Percentiles rank a stretch among this genome's conserved stretches.
phyloP scores from a whole-genome alignment of 306 rosid genomes.

The Delonix regia region DNA sequence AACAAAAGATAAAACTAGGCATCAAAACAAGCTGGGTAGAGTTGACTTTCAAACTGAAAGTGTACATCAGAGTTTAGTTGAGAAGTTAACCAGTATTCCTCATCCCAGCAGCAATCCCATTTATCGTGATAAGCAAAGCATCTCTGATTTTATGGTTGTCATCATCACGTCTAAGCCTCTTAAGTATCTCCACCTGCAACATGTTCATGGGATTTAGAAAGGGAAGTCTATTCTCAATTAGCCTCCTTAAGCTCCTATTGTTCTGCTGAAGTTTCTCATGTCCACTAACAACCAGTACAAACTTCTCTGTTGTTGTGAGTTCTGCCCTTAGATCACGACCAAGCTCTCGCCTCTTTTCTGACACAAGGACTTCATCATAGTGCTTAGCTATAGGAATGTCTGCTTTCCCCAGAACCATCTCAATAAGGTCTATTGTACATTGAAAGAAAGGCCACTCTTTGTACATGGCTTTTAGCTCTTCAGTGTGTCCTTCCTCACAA shows the following conservation, averaged over 20 bases:
- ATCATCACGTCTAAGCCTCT: constrained; percentile 77
- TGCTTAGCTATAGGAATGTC: constrained; percentile 86
- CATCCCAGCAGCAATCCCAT: constrained; percentile 98
- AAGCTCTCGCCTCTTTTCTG: constrained; percentile 61
- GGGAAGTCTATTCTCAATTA: constrained; percentile 88
- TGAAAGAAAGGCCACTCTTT: constrained; percentile 95
- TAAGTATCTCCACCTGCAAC: constrained; percentile 91
- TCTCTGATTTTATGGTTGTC: constrained; percentile 78
- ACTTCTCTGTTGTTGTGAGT: constrained; percentile 67
- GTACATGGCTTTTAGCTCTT: constrained; percentile 84
- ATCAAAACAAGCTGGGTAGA: constrained; percentile 7
- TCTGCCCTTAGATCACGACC: constrained; percentile 69
- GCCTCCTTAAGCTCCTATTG: constrained; percentile 84
- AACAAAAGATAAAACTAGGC: background rate
- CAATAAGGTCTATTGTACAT: constrained; percentile 84
- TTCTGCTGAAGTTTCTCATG: constrained; percentile 79
- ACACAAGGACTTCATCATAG: constrained; percentile 95
- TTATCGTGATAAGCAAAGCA: constrained; percentile 88
- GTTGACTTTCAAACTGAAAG: background rate
- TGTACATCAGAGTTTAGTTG: constrained; percentile 31
- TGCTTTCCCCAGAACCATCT: constrained; percentile 94
- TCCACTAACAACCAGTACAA: constrained; percentile 74
- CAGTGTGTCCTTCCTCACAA: constrained; percentile 78
- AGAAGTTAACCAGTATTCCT: constrained; percentile 80
- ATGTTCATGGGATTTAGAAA: constrained; percentile 90